Evolutionary conservation across 345 rosid genomes (phyloP), one percentile per base, ranked within the genome.

Genomic region (Populus simonii): DNA sequence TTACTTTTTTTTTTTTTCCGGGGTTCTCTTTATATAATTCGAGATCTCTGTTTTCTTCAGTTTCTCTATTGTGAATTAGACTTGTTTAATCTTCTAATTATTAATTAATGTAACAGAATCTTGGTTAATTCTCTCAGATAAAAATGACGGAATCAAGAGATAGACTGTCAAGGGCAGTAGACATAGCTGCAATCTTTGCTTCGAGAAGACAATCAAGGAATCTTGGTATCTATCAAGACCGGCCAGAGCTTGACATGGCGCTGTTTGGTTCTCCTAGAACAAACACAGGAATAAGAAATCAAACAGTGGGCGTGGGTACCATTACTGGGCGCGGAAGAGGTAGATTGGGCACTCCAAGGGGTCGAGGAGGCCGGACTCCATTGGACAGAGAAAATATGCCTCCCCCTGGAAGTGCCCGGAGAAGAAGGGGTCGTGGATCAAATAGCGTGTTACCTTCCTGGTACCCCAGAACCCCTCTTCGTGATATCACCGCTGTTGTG

Each of bases 391-490:
- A 90, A 86, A 92, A 88, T 71, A 45, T 66, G 55, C 15, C 53
- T 5, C 11, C 71, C 7, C 9, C 17, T 36, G 83, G 80, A 53
- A 73, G 73, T 29, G 78, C 72, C 65, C 76, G 90, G 47, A 51
- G 82, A 47, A 62, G 43, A 17, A 80, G 84, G 33, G 83, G 82
- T 25, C 86, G 86, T 47, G 76, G 51, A 36, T 74, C 85, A 13
- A 71, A 66, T 57, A 82, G 87, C 57, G 59, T 55, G 72, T 84
- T 96, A 53, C 99, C 99, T 80, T 78, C 89, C 76, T 90, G 94
- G 97, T 92, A 96, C 80, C 98, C 97, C 1, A 88, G 99, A 76
- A 87, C 89, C 7, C 97, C 98, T 71, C 89, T 93, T 1, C 88
- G 88, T 2, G 95, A 96, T 70, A 83, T 96, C 20, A 92, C 98